Conservation (phyloP, 371 early-diverging fungal genomes). For the Mortierella sp. region DNA sequence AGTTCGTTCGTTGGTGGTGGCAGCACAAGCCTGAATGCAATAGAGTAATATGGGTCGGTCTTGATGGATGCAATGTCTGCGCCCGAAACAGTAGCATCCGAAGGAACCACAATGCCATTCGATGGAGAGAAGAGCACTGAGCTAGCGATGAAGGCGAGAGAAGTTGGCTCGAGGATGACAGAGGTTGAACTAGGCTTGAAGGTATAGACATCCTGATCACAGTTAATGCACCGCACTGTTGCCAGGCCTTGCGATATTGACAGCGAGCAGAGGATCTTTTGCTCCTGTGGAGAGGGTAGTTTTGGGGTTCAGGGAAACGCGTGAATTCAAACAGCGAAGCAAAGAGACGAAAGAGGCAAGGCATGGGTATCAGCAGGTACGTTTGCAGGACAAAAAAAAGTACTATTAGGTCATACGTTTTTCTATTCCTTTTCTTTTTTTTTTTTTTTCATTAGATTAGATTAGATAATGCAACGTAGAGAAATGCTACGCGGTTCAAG, state of each 20-base stretch:
- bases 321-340: too few species aligned
- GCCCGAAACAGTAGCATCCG: slow-evolving; percentile 20
- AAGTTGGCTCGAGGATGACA: slow-evolving; percentile 35
- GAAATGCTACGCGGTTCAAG: too few species aligned
- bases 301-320: neutral
- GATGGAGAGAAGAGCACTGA: slow-evolving; percentile 36
- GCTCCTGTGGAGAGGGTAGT: slow-evolving; percentile 25
- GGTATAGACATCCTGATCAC: slow-evolving; percentile 40
- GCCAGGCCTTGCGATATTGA: slow-evolving; percentile 32
- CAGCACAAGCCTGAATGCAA: slow-evolving; percentile 35
- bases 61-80: slow-evolving; percentile 15
- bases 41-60: slow-evolving; percentile 25
- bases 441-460: neutral
- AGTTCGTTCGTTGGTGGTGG: neutral
- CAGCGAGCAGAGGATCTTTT: slow-evolving; percentile 48
- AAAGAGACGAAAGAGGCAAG: neutral
- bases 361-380: neutral
- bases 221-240: slow-evolving; percentile 34
- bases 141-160: slow-evolving; percentile 33
- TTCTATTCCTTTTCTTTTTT: neutral
- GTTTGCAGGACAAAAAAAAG: neutral
- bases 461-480: too few species aligned
- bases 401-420: too few species aligned
- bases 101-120: slow-evolving; percentile 27
- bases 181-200: slow-evolving; percentile 29